These are phyloP conservation scores for Lentinula edodes DNA, from an alignment of 768 basidiomycete species.

Conservation along the genomic window DNA sequence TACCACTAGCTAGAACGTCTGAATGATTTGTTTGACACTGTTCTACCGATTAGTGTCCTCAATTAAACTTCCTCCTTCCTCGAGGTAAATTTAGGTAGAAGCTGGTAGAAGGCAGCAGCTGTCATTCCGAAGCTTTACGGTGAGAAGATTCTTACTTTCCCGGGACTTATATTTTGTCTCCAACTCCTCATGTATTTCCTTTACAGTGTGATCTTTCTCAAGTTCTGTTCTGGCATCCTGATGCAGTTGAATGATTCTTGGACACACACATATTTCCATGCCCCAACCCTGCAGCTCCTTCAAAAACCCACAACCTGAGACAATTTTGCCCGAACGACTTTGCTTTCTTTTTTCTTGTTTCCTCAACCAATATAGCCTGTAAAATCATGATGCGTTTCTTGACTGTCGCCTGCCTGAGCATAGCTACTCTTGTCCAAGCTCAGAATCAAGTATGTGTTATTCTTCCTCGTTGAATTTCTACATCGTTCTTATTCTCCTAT, in stretches of 20 bases:
- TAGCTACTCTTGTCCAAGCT: constrained; percentile 10
- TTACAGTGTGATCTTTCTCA: neutral
- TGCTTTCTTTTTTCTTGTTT: neutral
- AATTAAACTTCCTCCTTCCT: neutral
- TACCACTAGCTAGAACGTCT: no score
- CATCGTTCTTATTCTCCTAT: neutral
- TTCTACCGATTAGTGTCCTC: neutral
- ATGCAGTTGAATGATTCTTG: neutral
- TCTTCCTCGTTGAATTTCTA: no score
- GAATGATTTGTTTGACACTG: no score
- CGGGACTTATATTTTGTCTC: neutral
- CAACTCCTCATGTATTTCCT: neutral
- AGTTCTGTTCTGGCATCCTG: neutral
- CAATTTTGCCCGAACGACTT: neutral
- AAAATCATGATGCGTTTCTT: neutral
- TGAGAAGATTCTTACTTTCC: neutral
- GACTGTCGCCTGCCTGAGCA: constrained; percentile 1
- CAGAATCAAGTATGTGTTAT: constrained; percentile 11
- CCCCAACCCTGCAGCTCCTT: neutral
- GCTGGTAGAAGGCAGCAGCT: neutral
- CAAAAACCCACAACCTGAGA: neutral
- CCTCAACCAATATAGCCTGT: neutral
- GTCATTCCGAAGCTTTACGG: neutral
- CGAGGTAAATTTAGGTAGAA: neutral
- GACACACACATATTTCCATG: neutral